A percentile compares a stretch with the other conserved stretches of the same genome.
phyloP scores from a whole-genome alignment of 257 asterid species.

The Solanum dulcamara region DNA sequence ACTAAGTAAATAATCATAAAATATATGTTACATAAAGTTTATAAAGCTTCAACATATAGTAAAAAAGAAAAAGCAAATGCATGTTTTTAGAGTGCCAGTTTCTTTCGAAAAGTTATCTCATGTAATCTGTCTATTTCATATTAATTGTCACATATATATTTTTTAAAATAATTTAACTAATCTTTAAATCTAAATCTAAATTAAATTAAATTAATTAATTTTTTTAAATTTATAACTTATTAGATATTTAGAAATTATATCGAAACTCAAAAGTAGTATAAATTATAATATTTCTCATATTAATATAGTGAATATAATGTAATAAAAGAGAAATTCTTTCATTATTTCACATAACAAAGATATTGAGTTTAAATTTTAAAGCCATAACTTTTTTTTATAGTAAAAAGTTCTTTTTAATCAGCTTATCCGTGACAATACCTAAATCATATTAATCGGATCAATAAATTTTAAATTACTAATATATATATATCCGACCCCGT shows the following conservation, averaged over 20 bases:
- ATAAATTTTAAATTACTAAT: not conserved
- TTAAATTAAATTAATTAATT: too few relatives aligned
- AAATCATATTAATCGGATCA: not conserved
- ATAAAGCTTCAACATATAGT: not conserved
- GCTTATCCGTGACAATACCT: too few relatives aligned
- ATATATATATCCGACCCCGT: not conserved
- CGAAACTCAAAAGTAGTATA: too few relatives aligned
- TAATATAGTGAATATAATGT: not conserved
- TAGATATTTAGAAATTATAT: too few relatives aligned
- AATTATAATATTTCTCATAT: not conserved
- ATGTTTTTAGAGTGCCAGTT: not conserved
- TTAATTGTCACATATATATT: too few relatives aligned
- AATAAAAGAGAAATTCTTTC: not conserved
- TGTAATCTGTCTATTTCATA: too few relatives aligned
- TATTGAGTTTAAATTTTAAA: not conserved
- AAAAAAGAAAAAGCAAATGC: not conserved
- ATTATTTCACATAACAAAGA: not conserved
- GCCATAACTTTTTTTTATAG: not conserved
- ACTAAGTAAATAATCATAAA: not conserved
- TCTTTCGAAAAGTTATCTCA: not conserved
- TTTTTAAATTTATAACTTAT: too few relatives aligned
- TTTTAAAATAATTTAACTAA: too few relatives aligned
- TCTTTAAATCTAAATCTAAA: too few relatives aligned
- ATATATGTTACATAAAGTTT: not conserved
- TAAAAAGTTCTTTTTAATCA: not conserved